Evolutionary conservation across 805 yeast genomes (phyloP).

Genomic region (Kuraishia piskuri): DNA sequence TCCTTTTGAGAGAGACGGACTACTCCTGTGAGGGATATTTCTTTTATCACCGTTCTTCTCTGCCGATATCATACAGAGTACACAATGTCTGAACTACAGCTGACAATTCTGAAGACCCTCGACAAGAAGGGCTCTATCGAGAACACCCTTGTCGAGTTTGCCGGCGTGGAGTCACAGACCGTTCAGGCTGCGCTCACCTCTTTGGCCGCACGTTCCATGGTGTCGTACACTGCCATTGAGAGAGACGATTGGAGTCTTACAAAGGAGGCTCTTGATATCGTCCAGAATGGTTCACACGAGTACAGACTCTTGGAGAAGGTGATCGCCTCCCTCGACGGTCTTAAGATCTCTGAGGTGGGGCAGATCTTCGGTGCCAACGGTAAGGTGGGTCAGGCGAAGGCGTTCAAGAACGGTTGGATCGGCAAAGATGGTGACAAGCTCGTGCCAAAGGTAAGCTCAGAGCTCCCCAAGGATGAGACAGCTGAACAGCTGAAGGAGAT

Average conservation of each 20-base stretch:
- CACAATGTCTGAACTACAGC: constrained; percentile 64
- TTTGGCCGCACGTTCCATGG: constrained; percentile 75
- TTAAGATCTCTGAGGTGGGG: constrained; percentile 71
- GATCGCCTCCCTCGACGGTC: constrained; percentile 63
- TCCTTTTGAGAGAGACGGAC: too few species aligned
- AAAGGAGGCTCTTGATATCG: constrained; percentile 73
- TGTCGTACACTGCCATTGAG: constrained; percentile 65
- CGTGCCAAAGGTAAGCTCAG: constrained; percentile 45
- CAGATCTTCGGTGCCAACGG: constrained; percentile 76
- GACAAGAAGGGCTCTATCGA: constrained; percentile 54
- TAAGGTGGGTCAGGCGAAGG: constrained; percentile 91
- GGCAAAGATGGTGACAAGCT: constrained; percentile 77
- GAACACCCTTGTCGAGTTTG: constrained; percentile 64
- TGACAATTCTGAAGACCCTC: constrained; percentile 54
- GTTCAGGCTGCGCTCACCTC: constrained; percentile 83
- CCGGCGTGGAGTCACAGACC: constrained; percentile 52
- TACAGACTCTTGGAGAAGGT: constrained; percentile 70
- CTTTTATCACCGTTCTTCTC: neutral
- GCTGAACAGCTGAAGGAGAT: constrained; percentile 55
- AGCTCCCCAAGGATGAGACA: constrained; percentile 57
- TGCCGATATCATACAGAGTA: neutral
- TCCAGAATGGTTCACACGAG: constrained; percentile 84
- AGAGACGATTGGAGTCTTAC: constrained; percentile 69
- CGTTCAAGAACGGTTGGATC: constrained; percentile 97
- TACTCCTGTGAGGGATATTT: neutral